Percentiles rank a stretch among this genome's conserved stretches.
Evolutionary conservation across 257 asterid species (phyloP).

Genomic region (Solanum verrucosum): DNA sequence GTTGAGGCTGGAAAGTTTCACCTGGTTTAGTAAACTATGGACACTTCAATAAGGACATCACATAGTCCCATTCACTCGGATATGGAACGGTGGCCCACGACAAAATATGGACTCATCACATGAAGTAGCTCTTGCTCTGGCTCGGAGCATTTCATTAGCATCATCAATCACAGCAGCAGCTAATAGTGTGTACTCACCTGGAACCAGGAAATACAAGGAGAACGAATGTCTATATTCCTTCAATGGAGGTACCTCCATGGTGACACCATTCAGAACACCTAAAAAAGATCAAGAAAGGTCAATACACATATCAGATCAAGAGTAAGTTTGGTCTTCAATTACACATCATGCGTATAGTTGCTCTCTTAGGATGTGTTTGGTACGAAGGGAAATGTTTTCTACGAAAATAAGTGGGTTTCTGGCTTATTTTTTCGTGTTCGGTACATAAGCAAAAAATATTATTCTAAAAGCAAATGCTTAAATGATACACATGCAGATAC

Average conservation of each 20-base stretch:
- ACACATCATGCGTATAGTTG: background rate
- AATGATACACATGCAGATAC: background rate
- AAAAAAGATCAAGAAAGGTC: background rate
- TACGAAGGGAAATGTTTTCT: background rate
- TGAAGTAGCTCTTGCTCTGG: slow-evolving; percentile 67
- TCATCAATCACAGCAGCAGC: slow-evolving; percentile 93
- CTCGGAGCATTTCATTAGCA: slow-evolving; percentile 87
- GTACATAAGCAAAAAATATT: background rate
- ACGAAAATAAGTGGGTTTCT: background rate
- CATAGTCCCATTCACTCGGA: slow-evolving; percentile 64
- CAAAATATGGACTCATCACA: slow-evolving; percentile 82
- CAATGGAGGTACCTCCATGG: slow-evolving; percentile 82
- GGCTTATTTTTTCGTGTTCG: background rate
- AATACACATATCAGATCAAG: slow-evolving; percentile 4
- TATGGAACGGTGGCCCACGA: slow-evolving; percentile 94
- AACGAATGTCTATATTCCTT: slow-evolving; percentile 70
- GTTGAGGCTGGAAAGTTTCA: background rate
- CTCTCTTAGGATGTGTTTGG: background rate
- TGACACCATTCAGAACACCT: slow-evolving; percentile 78
- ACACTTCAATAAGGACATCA: background rate
- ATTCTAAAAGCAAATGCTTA: background rate
- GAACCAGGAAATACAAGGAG: slow-evolving; percentile 85
- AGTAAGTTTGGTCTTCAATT: background rate
- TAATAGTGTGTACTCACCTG: slow-evolving; percentile 85
- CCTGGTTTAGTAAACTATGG: background rate